Base-by-base conservation (phyloP, 768 basidiomycete species). In the Mrakia hoshinonis region DNA sequence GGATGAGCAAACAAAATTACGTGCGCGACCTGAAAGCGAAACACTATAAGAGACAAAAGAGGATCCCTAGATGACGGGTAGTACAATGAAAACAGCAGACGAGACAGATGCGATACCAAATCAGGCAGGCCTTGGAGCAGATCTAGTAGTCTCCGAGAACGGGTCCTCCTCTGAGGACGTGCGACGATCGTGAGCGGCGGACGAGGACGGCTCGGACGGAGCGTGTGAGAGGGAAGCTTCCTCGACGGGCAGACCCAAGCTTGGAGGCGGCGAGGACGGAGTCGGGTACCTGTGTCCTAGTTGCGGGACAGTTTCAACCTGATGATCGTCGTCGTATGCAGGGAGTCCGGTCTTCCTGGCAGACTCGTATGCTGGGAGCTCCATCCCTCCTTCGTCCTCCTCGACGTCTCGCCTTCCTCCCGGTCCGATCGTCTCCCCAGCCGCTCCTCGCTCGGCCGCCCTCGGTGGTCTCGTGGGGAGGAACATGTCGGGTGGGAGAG, bases 371-470 rank as follows among this genome's bases (percentile, higher is more conserved):
- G 58, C 58, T 6, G 58, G 58, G n/a, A 61, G 58, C 34, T 61
- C 58, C 20, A 36, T 61, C 34, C 34, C 58, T 36, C 18, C 58
- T 36, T 61, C 58, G 4, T 61, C 55, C 26, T 58, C 55, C 26
- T 58, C 58, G 7, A 61, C 58, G 34, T 61, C 58, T 10, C 58
- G 31, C n/a, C 58, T 36, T 34, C 58, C 58, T 36, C 58, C 58
- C 10, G 58, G 34, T 1, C 58, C 58, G 34, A 61, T 61, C 34
- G 58, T 61, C 34, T 20, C 58, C 15, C 58, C 58, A 20, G 15
- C 29, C 13, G 58, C 58, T 36, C 58, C 58, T 34, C 58, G 34
- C 34, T 31, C n/a, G 31, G 58, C 58, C 18, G 58, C 58, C 11
- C 58, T 36, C 34, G 38, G 62, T 26, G 62, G 62, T 1, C 38